Conservation (phyloP, 192 early-diverging fungal species). For the Spinellus fusiger region DNA sequence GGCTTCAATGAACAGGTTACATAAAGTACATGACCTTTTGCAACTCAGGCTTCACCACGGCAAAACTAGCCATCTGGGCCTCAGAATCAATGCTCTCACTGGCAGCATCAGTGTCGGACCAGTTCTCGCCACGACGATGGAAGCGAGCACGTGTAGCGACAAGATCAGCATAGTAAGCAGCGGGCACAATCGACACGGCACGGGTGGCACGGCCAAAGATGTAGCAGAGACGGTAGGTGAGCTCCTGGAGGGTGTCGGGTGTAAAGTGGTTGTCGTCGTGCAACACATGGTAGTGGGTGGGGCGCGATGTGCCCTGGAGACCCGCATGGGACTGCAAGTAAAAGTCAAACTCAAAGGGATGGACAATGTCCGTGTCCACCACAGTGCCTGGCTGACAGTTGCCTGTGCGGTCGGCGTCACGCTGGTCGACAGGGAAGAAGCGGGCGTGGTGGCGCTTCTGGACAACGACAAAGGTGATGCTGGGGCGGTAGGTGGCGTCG, state of each 20-base stretch:
- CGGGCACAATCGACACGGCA: constrained; percentile 80
- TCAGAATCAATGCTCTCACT: constrained; percentile 15
- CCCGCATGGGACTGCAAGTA: constrained; percentile 87
- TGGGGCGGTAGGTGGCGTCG: constrained; percentile 65
- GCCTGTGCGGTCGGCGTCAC: constrained; percentile 62
- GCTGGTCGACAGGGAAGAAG: constrained; percentile 66
- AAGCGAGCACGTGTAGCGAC: constrained; percentile 81
- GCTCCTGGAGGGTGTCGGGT: constrained; percentile 71
- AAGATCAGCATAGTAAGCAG: constrained; percentile 93
- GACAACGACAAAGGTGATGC: constrained; percentile 77
- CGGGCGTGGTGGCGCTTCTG: constrained; percentile 89
- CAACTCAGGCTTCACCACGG: constrained; percentile 34
- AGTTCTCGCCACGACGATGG: constrained; percentile 62
- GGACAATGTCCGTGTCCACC: constrained; percentile 62
- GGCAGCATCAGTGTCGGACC: constrained; percentile 33
- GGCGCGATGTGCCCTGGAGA: constrained; percentile 88
- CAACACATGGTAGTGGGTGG: constrained; percentile 87
- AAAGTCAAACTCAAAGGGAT: constrained; percentile 85
- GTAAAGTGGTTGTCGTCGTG: constrained; percentile 81
- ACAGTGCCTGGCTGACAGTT: constrained; percentile 85
- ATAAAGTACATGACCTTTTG: constrained; percentile 28
- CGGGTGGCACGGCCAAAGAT: constrained; percentile 84
- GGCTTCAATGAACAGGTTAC: not conserved
- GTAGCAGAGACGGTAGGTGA: constrained; percentile 89
- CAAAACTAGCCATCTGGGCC: constrained; percentile 20